These are phyloP conservation scores for Backusella liffmaniae DNA, from an alignment of 192 early-diverging fungal genomes.

Conservation along the genomic window DNA sequence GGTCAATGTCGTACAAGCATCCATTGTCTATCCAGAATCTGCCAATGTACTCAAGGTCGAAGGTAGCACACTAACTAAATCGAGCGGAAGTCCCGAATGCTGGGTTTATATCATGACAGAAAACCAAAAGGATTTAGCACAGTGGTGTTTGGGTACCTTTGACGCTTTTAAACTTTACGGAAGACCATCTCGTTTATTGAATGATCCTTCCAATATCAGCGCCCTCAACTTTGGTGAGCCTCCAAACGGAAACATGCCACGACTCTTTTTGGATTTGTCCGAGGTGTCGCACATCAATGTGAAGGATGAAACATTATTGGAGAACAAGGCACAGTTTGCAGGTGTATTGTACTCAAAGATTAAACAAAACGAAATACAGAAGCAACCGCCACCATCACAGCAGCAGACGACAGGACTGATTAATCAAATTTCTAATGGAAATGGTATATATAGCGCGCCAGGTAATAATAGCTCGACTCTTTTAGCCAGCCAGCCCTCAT, in stretches of 20 bases:
- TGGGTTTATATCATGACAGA: constrained; percentile 32
- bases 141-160: constrained; percentile 41
- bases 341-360: constrained; percentile 3
- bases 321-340: constrained; percentile 11
- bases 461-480: background rate
- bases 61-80: constrained; percentile 22
- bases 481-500: background rate
- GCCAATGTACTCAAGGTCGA: constrained; percentile 41
- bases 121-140: constrained; percentile 33
- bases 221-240: constrained; percentile 28
- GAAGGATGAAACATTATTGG: background rate
- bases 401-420: background rate
- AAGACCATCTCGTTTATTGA: constrained; percentile 34
- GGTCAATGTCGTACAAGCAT: constrained; percentile 55
- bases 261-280: constrained; percentile 31
- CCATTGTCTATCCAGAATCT: constrained; percentile 54
- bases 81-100: background rate
- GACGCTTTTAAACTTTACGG: constrained; percentile 50
- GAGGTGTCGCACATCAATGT: constrained; percentile 19
- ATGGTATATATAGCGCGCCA: background rate
- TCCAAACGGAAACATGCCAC: constrained; percentile 3
- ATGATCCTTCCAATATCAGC: constrained; percentile 25
- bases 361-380: background rate
- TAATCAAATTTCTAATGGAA: constrained; percentile 1
- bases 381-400: background rate